phyloP scores from a whole-genome alignment of 225 moss, liverwort and hornwort species.

The Climacium dendroides region DNA sequence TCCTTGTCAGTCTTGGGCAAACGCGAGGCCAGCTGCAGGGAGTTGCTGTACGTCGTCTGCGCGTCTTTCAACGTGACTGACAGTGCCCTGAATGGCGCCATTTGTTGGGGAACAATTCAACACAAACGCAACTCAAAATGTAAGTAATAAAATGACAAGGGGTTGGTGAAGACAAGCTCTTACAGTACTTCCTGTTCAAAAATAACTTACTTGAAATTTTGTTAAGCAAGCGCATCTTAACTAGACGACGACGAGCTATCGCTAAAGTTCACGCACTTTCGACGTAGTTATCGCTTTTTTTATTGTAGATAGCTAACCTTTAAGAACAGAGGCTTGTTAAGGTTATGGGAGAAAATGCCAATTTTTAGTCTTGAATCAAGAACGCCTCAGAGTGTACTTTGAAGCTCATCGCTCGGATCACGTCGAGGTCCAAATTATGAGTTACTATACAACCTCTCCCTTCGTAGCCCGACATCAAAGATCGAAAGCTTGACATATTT shows the following conservation, averaged over 20 bases:
- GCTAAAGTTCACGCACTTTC: neutral
- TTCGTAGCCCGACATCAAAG: neutral
- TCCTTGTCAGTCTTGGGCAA: neutral
- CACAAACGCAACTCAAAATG: neutral
- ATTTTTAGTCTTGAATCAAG: neutral
- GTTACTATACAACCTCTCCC: neutral
- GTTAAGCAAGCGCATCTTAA: too few relatives aligned
- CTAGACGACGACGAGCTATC: neutral
- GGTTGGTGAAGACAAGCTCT: neutral
- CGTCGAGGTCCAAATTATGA: neutral
- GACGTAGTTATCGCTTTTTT: neutral
- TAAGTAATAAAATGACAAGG: neutral
- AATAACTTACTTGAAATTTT: neutral
- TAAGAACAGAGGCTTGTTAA: neutral
- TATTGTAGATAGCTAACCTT: neutral
- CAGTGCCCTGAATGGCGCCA: neutral
- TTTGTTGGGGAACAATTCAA: neutral
- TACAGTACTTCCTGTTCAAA: too few relatives aligned
- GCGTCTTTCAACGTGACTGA: neutral
- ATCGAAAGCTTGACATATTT: neutral
- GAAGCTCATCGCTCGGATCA: neutral
- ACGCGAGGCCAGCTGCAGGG: neutral
- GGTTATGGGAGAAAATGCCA: neutral
- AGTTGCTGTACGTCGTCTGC: neutral
- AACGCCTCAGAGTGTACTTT: neutral